Conservation (phyloP, 2,329 filamentous ascomycete genomes). For the Orbilia javanica region DNA sequence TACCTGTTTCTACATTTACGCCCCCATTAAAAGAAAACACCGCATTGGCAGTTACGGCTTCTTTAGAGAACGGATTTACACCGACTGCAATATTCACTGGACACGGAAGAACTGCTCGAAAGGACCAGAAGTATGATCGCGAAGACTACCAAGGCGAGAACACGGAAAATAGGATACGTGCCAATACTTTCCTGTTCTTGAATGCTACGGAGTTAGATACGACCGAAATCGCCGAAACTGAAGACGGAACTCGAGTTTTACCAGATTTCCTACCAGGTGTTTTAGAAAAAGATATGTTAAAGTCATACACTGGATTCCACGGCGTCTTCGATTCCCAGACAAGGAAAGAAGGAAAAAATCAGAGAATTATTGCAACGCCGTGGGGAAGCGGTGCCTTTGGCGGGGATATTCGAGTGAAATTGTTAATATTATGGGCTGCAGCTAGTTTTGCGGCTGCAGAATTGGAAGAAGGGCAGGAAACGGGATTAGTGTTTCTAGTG, state of each 20-base stretch:
- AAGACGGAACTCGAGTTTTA: background rate
- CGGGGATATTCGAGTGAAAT: conserved; percentile 47
- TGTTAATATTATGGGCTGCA: conserved; percentile 48
- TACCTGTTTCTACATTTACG: conserved; percentile 52
- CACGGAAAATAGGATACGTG: conserved; percentile 20
- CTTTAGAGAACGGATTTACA: conserved; percentile 6
- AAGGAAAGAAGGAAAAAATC: background rate
- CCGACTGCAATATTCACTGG: conserved; percentile 37
- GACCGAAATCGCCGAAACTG: background rate
- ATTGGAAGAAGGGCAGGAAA: background rate
- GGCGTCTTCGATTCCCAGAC: conserved; percentile 30
- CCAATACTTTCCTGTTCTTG: conserved; percentile 37
- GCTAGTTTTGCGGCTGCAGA: conserved; percentile 40
- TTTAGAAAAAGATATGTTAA: conserved; percentile 47
- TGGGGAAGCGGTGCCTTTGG: conserved; percentile 56
- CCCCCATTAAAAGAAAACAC: conserved; percentile 45
- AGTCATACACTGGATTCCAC: conserved; percentile 47
- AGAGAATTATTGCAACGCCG: conserved; percentile 45
- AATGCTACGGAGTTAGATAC: conserved; percentile 47
- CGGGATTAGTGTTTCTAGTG: conserved; percentile 41
- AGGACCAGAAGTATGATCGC: conserved; percentile 27
- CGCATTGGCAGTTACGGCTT: conserved; percentile 33
- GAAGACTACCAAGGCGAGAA: conserved; percentile 9
- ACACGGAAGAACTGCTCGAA: conserved; percentile 42
- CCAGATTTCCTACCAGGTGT: conserved; percentile 43